Evolutionary conservation across 768 basidiomycete species (phyloP).

Genomic region (Harrya chromipes): DNA sequence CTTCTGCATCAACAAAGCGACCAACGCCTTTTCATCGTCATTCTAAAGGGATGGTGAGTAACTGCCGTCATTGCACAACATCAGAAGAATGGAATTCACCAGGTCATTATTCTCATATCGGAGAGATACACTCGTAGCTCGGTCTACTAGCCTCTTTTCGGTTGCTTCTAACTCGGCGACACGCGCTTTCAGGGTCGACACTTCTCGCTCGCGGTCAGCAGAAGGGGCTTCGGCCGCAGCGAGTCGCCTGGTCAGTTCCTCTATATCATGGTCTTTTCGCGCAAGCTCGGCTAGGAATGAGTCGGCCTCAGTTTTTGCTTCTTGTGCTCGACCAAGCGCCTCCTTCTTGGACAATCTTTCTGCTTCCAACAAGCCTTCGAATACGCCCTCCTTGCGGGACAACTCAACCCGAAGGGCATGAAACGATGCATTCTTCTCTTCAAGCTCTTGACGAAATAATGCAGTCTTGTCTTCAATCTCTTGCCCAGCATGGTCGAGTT

Average conservation of each 20-base stretch:
- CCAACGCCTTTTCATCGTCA: constrained; percentile 49
- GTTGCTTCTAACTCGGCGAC: constrained; percentile 27
- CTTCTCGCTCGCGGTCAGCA: constrained; percentile 30
- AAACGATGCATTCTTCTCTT: constrained; percentile 10
- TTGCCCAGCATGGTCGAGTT: too few relatives aligned
- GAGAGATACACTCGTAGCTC: constrained; percentile 27
- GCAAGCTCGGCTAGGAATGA: constrained; percentile 21
- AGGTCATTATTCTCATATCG: constrained; percentile 47
- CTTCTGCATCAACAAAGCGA: constrained; percentile 41
- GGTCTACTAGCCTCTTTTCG: constrained; percentile 26
- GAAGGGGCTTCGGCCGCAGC: constrained; percentile 20
- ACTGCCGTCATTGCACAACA: constrained; percentile 13
- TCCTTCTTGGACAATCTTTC: constrained; percentile 24
- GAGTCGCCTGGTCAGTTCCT: constrained; percentile 24
- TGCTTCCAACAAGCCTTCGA: constrained; percentile 20
- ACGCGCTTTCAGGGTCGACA: constrained; percentile 17
- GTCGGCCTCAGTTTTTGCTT: constrained; percentile 18
- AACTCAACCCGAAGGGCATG: constrained; percentile 20
- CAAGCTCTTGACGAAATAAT: constrained; percentile 6
- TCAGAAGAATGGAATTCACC: constrained; percentile 33
- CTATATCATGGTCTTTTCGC: constrained; percentile 15
- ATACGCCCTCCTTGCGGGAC: constrained; percentile 26
- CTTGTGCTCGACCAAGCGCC: constrained; percentile 14
- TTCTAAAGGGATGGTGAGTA: constrained; percentile 32
- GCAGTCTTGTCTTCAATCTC: constrained; percentile 3